A percentile compares a stretch with the other conserved stretches of the same genome.
These are phyloP conservation scores for Paecilomyces fulvus DNA, from an alignment of 2,329 filamentous ascomycete genomes.

Conservation along the genomic window DNA sequence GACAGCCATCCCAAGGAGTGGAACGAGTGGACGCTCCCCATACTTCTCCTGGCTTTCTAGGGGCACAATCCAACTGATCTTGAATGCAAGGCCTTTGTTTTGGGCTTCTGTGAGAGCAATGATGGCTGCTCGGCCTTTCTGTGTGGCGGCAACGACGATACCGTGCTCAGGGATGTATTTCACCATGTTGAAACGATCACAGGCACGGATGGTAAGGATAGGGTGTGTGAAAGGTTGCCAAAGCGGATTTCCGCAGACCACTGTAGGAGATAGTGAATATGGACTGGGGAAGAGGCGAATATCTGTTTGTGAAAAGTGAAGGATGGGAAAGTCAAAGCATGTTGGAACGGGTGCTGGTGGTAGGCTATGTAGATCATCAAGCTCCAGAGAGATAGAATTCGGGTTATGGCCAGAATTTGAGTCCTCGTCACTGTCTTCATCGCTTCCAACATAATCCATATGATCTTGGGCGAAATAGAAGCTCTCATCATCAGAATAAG, in stretches of 20 bases:
- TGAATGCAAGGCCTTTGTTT: constrained; percentile 36
- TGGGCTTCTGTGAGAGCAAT: constrained; percentile 41
- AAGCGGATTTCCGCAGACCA: constrained; percentile 23
- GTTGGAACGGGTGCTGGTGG: constrained; percentile 9
- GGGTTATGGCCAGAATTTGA: constrained; percentile 4
- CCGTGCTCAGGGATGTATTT: constrained; percentile 52
- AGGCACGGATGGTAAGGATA: constrained; percentile 15
- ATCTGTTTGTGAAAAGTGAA: constrained; percentile 34
- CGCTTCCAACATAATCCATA: constrained; percentile 1
- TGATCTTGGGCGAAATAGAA: background rate
- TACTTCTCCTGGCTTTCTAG: constrained; percentile 40
- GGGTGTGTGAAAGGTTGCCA: constrained; percentile 18
- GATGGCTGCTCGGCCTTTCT: constrained; percentile 49
- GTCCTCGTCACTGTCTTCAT: constrained; percentile 9
- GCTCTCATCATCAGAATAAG: background rate
- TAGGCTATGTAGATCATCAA: constrained; percentile 4
- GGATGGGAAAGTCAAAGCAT: constrained; percentile 28
- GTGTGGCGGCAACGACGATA: constrained; percentile 49
- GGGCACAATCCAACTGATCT: constrained; percentile 51
- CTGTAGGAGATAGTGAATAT: constrained; percentile 19
- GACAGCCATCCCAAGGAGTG: constrained; percentile 48
- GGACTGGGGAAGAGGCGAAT: constrained; percentile 30
- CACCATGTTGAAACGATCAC: constrained; percentile 50
- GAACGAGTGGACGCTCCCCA: constrained; percentile 34
- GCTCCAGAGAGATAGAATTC: background rate